A percentile compares a stretch with the other conserved stretches of the same genome.
phyloP scores from a whole-genome alignment of 164 flowering plant genomes.

The Sedum album region DNA sequence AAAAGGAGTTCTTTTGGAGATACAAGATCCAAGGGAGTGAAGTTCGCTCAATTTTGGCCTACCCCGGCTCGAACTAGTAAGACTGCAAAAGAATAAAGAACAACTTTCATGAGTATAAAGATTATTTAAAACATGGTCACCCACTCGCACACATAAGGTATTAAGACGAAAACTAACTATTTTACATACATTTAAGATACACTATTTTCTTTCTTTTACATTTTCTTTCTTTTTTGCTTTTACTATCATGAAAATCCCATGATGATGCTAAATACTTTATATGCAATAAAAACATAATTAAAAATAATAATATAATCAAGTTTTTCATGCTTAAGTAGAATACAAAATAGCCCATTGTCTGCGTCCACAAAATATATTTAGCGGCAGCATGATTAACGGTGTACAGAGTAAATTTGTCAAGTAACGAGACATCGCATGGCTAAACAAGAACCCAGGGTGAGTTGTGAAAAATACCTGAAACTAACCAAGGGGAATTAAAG shows the following conservation, averaged over 20 bases:
- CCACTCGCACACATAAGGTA: neutral
- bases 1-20: slow-evolving; percentile 11
- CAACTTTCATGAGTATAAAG: neutral
- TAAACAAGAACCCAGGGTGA: neutral
- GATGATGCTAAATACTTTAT: neutral
- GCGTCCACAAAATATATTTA: neutral
- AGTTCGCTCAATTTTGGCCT: slow-evolving; percentile 4
- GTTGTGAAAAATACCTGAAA: neutral
- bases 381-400: neutral
- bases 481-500: neutral
- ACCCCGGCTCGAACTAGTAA: neutral
- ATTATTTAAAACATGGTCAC: neutral
- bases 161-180: neutral
- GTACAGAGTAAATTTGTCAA: neutral
- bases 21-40: slow-evolving; percentile 11
- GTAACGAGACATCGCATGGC: neutral
- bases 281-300: neutral
- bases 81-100: neutral
- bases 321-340: neutral
- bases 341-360: neutral
- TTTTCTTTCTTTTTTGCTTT: too few species aligned
- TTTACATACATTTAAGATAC: neutral
- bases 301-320: neutral
- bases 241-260: neutral
- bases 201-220: neutral